A percentile compares a stretch with the other conserved stretches of the same genome.
These are phyloP conservation scores for Hypoxylon lenormandii DNA, from an alignment of 495 filamentous ascomycete genomes.

Conservation along the genomic window DNA sequence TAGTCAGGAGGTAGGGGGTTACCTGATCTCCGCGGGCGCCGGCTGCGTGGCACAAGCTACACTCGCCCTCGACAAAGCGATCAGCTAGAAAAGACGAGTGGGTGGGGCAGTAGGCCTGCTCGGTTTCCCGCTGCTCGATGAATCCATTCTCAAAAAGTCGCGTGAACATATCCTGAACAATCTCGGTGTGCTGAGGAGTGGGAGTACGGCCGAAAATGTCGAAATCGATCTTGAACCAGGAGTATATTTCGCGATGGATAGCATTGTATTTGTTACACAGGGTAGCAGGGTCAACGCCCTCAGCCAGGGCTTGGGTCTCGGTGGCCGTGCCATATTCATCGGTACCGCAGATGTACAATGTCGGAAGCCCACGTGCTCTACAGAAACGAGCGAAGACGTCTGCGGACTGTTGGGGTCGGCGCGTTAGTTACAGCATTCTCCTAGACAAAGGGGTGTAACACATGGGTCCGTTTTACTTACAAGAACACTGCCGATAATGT, in stretches of 20 bases:
- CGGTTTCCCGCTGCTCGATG: constrained; percentile 77
- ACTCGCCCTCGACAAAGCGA: constrained; percentile 91
- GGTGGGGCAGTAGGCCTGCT: constrained; percentile 86
- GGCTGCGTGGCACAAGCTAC: constrained; percentile 77
- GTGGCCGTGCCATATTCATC: constrained; percentile 59
- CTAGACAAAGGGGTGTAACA: constrained; percentile 63
- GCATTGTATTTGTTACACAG: constrained; percentile 56
- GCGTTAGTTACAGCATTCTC: constrained; percentile 13
- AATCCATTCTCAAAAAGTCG: constrained; percentile 82
- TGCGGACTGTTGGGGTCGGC: constrained; percentile 45
- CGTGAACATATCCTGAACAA: constrained; percentile 86
- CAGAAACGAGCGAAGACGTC: constrained; percentile 72
- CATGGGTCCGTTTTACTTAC: constrained; percentile 51
- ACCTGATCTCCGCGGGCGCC: constrained; percentile 76
- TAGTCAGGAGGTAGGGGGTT: constrained; percentile 55
- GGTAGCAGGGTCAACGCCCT: constrained; percentile 53
- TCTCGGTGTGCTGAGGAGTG: constrained; percentile 82
- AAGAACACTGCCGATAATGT: constrained; percentile 90
- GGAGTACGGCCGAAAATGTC: constrained; percentile 56
- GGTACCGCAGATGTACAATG: constrained; percentile 73
- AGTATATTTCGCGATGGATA: constrained; percentile 53
- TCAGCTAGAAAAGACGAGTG: constrained; percentile 90
- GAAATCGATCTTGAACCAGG: constrained; percentile 55
- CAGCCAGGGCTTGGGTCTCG: constrained; percentile 55
- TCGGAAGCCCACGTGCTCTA: constrained; percentile 72